phyloP scores from a whole-genome alignment of 106 monocot genomes.

The Triglochin maritima region DNA sequence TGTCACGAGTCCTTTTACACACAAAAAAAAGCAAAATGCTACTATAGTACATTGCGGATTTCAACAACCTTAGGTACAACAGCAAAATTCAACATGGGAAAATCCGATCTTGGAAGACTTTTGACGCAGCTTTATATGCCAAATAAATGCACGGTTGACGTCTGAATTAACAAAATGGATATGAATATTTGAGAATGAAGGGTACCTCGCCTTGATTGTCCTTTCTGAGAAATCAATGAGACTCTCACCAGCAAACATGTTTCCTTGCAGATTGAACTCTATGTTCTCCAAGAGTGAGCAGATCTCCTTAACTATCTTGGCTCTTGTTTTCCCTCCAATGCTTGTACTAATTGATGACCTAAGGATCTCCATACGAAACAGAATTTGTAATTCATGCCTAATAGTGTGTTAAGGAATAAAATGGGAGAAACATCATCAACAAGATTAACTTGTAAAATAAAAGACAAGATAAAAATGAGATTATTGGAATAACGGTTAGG shows the following conservation, averaged over 20 bases:
- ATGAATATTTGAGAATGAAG: not conserved
- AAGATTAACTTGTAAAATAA: not conserved
- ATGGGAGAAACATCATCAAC: not conserved
- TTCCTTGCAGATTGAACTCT: constrained; percentile 67
- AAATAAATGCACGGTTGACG: too few species aligned
- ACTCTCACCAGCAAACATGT: constrained; percentile 48
- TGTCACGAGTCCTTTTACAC: too few species aligned
- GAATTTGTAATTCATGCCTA: constrained; percentile 92
- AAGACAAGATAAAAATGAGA: not conserved
- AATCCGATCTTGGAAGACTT: too few species aligned
- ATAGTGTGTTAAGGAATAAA: constrained; percentile 26
- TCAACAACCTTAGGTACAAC: too few species aligned
- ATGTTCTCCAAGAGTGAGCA: constrained; percentile 82
- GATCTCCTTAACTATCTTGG: constrained; percentile 68
- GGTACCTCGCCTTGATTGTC: constrained; percentile 69
- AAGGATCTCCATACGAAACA: constrained; percentile 90
- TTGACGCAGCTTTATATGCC: too few species aligned
- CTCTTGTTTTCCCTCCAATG: constrained; percentile 30
- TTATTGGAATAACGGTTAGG: constrained; percentile 14
- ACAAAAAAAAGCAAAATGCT: too few species aligned
- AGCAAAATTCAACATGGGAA: too few species aligned
- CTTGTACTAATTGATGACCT: constrained; percentile 28
- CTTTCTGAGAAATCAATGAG: constrained; percentile 74
- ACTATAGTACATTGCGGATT: too few species aligned
- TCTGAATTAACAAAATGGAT: too few species aligned